Evolutionary conservation across 768 basidiomycete species (phyloP).

Genomic region (Botryobasidium botryosum): DNA sequence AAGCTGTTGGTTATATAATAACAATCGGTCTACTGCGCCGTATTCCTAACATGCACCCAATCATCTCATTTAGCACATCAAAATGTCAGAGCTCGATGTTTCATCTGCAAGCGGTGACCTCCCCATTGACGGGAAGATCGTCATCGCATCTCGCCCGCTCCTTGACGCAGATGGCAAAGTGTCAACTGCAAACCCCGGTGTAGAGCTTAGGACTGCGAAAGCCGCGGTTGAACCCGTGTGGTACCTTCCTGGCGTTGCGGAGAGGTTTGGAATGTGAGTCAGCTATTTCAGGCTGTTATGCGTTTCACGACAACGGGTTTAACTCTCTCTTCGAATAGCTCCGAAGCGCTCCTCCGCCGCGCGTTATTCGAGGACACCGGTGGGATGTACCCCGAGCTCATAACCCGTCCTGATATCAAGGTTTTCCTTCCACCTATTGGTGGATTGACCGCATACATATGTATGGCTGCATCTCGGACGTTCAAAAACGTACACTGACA

Average conservation of each 20-base stretch:
- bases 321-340: conserved; percentile 28
- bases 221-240: conserved; percentile 95
- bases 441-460: conserved; percentile 79
- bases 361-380: conserved; percentile 92
- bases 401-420: conserved; percentile 91
- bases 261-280: conserved; percentile 79
- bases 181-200: conserved; percentile 46
- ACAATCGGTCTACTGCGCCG: background rate
- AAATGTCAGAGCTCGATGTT: conserved; percentile 85
- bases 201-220: conserved; percentile 80
- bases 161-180: conserved; percentile 44
- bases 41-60: background rate
- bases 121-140: conserved; percentile 64
- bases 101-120: conserved; percentile 55
- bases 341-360: conserved; percentile 71
- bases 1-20: conserved; percentile 19
- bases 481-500: background rate
- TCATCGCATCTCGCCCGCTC: conserved; percentile 48
- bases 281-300: background rate
- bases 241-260: conserved; percentile 86
- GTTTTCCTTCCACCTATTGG: conserved; percentile 94
- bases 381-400: conserved; percentile 89
- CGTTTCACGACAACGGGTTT: background rate
- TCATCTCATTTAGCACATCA: conserved; percentile 53
- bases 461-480: conserved; percentile 28